Conservation (phyloP, 495 filamentous ascomycete species). For the Talaromyces wortmannii region DNA sequence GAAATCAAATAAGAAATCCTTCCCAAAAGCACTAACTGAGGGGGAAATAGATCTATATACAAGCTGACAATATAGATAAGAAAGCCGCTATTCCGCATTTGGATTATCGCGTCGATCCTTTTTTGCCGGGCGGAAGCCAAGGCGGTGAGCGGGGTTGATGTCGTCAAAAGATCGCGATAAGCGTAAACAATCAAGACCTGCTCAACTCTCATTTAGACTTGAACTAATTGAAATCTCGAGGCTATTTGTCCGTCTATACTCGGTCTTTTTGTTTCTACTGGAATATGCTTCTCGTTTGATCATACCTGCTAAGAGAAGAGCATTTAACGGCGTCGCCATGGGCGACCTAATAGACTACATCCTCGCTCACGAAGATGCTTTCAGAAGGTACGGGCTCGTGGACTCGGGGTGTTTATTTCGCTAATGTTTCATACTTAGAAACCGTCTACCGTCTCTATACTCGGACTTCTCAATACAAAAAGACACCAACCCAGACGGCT, state of each 20-base stretch:
- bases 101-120: too few relatives aligned
- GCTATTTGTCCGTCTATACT: conserved; percentile 8
- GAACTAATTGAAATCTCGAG: not conserved
- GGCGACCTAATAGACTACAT: conserved; percentile 56
- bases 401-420: conserved; percentile 3
- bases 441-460: conserved; percentile 85
- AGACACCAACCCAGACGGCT: conserved; percentile 85
- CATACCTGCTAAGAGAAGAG: not conserved
- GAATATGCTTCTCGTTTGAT: not conserved
- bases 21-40: too few relatives aligned
- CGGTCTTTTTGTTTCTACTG: not conserved
- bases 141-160: too few relatives aligned
- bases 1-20: too few relatives aligned
- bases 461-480: conserved; percentile 81
- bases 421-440: conserved; percentile 33
- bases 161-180: too few relatives aligned
- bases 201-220: too few relatives aligned
- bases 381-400: conserved; percentile 46
- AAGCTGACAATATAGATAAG: too few relatives aligned
- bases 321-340: conserved; percentile 28
- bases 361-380: conserved; percentile 54
- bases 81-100: too few relatives aligned
- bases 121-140: too few relatives aligned
- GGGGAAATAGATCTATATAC: too few relatives aligned
- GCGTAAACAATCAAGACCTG: too few relatives aligned